phyloP scores from a whole-genome alignment of 371 early-diverging fungal genomes.

The Circinella umbellata region DNA sequence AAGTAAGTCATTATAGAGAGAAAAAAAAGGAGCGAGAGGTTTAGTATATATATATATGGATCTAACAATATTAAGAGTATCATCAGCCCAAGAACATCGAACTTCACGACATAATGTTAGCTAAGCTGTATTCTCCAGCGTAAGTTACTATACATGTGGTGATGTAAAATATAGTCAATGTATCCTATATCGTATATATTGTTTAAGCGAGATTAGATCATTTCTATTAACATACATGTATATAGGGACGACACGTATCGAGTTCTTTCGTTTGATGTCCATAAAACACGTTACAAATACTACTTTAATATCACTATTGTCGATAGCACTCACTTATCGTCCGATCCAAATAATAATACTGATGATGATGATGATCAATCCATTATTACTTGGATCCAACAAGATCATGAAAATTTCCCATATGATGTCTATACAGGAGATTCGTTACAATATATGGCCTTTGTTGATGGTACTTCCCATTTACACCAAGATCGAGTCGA shows the following conservation, averaged over 20 bases:
- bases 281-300: conserved; percentile 30
- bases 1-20: conserved; percentile 22
- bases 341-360: not conserved
- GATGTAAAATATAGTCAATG: too few species aligned
- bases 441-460: conserved; percentile 37
- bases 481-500: conserved; percentile 38
- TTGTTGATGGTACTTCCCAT: conserved; percentile 39
- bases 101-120: conserved; percentile 19
- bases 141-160: too few species aligned
- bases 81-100: conserved; percentile 32
- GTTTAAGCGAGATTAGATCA: too few species aligned
- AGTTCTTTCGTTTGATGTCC: conserved; percentile 30
- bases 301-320: conserved; percentile 33
- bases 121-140: conserved; percentile 37
- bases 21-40: too few species aligned
- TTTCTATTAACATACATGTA: not conserved
- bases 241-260: conserved; percentile 35
- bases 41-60: not conserved
- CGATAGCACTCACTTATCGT: too few species aligned
- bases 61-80: conserved; percentile 19
- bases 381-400: not conserved
- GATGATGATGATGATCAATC: too few species aligned
- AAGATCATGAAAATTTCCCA: conserved; percentile 10
- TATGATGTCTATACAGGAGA: not conserved
- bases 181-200: too few species aligned